Base-by-base conservation (phyloP, 2,329 filamentous ascomycete species). In the Penicillium concentricum region DNA sequence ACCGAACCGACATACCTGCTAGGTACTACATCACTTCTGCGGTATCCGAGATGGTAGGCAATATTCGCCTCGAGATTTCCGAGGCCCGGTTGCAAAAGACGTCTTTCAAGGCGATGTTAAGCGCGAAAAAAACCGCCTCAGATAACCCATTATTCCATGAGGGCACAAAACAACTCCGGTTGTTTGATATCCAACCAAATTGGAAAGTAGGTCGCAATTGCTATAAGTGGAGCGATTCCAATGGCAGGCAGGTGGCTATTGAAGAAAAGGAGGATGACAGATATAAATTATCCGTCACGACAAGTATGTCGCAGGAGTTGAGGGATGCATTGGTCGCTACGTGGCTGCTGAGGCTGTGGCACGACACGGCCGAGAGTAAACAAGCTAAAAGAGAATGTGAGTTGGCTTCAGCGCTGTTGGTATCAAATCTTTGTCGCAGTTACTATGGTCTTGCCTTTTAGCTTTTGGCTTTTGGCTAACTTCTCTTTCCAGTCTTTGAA, bases 281-380 rank as follows among this genome's bases (percentile, higher is more conserved):
- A 20, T 24, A 44, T 20, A 59, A 41, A 35, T 34, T 64, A 30
- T 37, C 34, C 12, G 4, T 64, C 13, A 54, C 47, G 13, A 48
- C 5, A 5, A 24, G 26, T 22, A 52, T 63, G 54, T 7, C 24
- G 18, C 32, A 39, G 39, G 54, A 52, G 7, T 32, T 51, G 32
- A 61, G 48, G 45, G 60, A 64, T 56, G 58, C 58, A n/a, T 16
- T 63, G 42, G 54, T 61, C 18, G 61, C 58, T 13, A 30, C 53
- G n/a, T 64, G 61, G 60, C 18, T 62, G 10, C 50, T 64, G 39
- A 48, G 60, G 43, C n/a, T 59, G 22, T 64, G 61, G 61, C 47
- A 51, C 24, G 56, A 63, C 8, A 59, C 44, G 6, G 58, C 60
- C 2, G 61, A 64, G 45, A 64, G 60, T 35, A 63, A 45, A 24